Evolutionary conservation across 805 yeast genomes (phyloP), one percentile per base, ranked within the genome.

Genomic region (Danielozyma ontarioensis): DNA sequence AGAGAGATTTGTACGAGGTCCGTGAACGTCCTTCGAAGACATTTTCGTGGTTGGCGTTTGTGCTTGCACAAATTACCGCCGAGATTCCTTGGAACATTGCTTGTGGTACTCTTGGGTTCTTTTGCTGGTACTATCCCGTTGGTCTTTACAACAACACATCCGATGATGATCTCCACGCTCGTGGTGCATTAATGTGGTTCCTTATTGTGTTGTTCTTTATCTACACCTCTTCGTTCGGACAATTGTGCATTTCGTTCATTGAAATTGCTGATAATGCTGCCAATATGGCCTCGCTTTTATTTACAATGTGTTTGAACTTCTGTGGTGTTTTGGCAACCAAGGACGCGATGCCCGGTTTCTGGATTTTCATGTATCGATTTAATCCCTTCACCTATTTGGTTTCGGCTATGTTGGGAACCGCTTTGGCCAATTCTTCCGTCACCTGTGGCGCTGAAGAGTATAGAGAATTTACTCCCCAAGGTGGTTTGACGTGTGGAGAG

Each of bases 11-110:
- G 25, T 81, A 80, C 46, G 88, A 82, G 53, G 83, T 74, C 23
- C 73, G 88, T 55, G 88, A 82, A 50, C 69, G 83, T 35, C 85
- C 86, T 8, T 74, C 87, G 2, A 79, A 76, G 55, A 76, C 87
- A 0, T 81, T 79, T 47, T 61, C 77, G 6, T 82, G 89, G 87
- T 41, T 59, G 32, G 71, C 81, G 0, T 81, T 81, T 40, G 64
- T 82, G 35, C 29, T 68, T 17, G 75, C 84, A 11, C 85, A 80
- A 50, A 64, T 80, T 25, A 55, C 78, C 17, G 78, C 76, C 27
- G 90, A 83, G 51, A 57, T 78, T 23, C 87, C 88, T 26, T 79
- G 78, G 76, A 74, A 78, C 44, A 39, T 76, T 18, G 36, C 74
- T 5, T 63, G 71, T 37, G 87, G 85, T 48, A 44, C 48, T 2